phyloP scores from a whole-genome alignment of 371 early-diverging fungal genomes.

The Umbelopsis sp. region DNA sequence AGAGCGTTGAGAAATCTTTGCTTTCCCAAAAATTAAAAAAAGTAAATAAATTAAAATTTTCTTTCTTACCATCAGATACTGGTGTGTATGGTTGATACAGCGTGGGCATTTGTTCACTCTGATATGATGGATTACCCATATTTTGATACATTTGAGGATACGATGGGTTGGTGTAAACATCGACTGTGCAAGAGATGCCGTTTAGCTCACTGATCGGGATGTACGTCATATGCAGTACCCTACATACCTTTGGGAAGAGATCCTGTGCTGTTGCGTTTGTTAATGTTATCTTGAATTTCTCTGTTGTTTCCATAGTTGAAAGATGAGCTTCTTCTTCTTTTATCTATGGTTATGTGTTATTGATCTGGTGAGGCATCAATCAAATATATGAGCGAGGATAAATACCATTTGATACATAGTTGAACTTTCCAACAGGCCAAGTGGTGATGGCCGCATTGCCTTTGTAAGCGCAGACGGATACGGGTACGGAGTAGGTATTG shows the following conservation, averaged over 20 bases:
- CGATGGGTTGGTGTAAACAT: constrained; percentile 3
- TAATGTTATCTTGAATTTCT: constrained; percentile 7
- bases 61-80: background rate
- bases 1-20: background rate
- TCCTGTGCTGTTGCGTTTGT: constrained; percentile 2
- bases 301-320: background rate
- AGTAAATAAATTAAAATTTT: background rate
- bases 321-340: background rate
- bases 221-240: background rate
- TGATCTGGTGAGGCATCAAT: background rate
- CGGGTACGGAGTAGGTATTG: background rate
- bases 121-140: background rate
- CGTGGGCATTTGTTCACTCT: background rate
- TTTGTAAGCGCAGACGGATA: constrained; percentile 5
- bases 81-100: constrained; percentile 7
- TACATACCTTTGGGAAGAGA: constrained; percentile 1
- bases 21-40: too few species aligned
- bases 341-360: background rate
- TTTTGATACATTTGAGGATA: background rate
- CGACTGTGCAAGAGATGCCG: background rate
- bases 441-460: background rate
- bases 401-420: background rate
- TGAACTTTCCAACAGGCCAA: background rate
- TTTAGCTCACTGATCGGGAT: background rate
- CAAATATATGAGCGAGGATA: background rate